Evolutionary conservation across 2,329 filamentous ascomycete species (phyloP).

Genomic region (Xylariaceae sp.): DNA sequence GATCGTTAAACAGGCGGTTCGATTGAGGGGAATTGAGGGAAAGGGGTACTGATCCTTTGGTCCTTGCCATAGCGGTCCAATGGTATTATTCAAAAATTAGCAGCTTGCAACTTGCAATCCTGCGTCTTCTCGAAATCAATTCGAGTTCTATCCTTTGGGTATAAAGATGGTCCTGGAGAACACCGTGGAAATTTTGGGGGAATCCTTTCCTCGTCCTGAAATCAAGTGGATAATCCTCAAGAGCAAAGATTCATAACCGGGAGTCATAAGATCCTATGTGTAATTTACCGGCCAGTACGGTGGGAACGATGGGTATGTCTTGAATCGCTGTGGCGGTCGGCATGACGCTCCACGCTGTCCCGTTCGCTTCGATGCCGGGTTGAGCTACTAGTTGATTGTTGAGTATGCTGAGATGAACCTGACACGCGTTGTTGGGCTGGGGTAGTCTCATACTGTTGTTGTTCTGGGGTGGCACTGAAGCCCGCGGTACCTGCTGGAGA

Average conservation of each 20-base stretch:
- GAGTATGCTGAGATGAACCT: slow-evolving; percentile 27
- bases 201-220: slow-evolving; percentile 32
- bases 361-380: slow-evolving; percentile 28
- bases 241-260: slow-evolving; percentile 17
- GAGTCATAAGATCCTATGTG: slow-evolving; percentile 24
- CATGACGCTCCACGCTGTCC: slow-evolving; percentile 31
- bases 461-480: slow-evolving; percentile 41
- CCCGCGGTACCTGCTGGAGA: slow-evolving; percentile 47
- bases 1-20: slow-evolving; percentile 25
- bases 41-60: slow-evolving; percentile 15
- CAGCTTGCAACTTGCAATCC: slow-evolving; percentile 34
- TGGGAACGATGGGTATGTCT: slow-evolving; percentile 28
- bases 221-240: slow-evolving; percentile 25
- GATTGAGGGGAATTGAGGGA: neutral
- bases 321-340: slow-evolving; percentile 28
- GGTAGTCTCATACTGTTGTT: slow-evolving; percentile 51
- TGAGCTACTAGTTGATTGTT: slow-evolving; percentile 30
- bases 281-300: slow-evolving; percentile 26
- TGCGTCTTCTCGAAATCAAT: slow-evolving; percentile 27
- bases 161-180: slow-evolving; percentile 25
- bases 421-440: slow-evolving; percentile 33
- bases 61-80: slow-evolving; percentile 25
- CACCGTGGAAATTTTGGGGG: slow-evolving; percentile 21
- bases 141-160: slow-evolving; percentile 31
- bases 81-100: slow-evolving; percentile 28